These are phyloP conservation scores for Noccaea bulbosa DNA, from an alignment of 345 rosid species.

Conservation along the genomic window DNA sequence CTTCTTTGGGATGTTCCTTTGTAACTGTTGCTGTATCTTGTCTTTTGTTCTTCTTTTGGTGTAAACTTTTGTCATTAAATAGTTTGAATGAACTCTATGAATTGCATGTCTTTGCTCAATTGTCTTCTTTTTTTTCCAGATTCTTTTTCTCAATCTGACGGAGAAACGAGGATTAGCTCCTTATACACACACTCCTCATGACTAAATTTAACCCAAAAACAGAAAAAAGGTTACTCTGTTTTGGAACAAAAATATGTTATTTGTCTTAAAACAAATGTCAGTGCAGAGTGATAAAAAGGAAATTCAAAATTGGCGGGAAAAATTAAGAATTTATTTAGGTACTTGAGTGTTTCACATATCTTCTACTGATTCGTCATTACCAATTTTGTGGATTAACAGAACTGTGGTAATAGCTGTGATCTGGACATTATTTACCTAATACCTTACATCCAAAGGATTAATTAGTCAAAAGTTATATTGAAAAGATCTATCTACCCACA, in stretches of 20 bases:
- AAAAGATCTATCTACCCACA: constrained; percentile 36
- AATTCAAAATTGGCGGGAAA: not conserved
- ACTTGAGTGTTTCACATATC: constrained; percentile 3
- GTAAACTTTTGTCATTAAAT: constrained; percentile 15
- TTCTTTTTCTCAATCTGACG: not conserved
- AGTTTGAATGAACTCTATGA: not conserved
- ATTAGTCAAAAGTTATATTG: constrained; percentile 34
- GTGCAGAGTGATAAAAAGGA: too few species aligned
- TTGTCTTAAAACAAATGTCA: too few species aligned
- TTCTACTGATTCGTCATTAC: not conserved
- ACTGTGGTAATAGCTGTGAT: not conserved
- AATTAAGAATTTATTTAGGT: not conserved
- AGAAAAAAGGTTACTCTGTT: not conserved
- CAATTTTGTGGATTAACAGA: constrained; percentile 5
- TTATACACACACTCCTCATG: not conserved
- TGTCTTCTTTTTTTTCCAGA: not conserved
- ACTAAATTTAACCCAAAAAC: not conserved
- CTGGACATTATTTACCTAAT: constrained; percentile 35
- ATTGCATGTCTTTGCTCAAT: not conserved
- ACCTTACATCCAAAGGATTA: constrained; percentile 17
- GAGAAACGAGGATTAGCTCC: not conserved
- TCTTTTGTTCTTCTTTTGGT: constrained; percentile 13
- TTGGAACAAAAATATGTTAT: not conserved
- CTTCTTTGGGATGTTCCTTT: not conserved
- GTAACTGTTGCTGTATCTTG: constrained; percentile 11